Base-by-base conservation (phyloP, 768 basidiomycete species). In the Tulasnella sp. region DNA sequence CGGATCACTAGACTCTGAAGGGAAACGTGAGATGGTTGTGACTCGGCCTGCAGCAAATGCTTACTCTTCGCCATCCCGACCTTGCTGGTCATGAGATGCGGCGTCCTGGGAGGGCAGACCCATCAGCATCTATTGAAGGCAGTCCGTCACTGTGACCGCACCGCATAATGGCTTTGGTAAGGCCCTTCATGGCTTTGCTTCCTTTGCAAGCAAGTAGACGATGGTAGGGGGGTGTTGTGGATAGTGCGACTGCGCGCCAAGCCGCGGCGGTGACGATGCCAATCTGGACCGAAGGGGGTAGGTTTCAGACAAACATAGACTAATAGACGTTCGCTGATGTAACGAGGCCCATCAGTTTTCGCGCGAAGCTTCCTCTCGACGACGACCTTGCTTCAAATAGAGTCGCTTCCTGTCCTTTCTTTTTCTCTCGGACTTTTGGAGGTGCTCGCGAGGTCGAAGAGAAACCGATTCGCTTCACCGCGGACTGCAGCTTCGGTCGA, bases 21-120 rank as follows among this genome's bases (percentile, higher is more conserved):
- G 69, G n/a, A 18, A 9, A 73, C 0, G 40, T 42, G 42, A 37
- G 40, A 14, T 44, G 42, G 20, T 28, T 22, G 34, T 41, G 8
- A 12, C 5, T 41, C 40, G 14, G 24, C 3, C 54, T 42, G 22
- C 16, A 28, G 22, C 28, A 69, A 82, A 73, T 64, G 88, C 85
- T 69, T 37, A 97, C 97, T 97, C 90, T 97, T 97, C 48, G 96
- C 86, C 91, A 96, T 93, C 42, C 98, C 98, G 83, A 94, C 92
- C 88, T 92, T 94, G 84, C 90, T 90, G 80, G 93, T 95, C 85
- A 99, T 88, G 84, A 95, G 87, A 87, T 96, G 96, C 84, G 98
- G 98, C 78, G 97, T 96, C 84, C 97, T 96, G 84, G 42, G 40
- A 9, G 24, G 9, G 8, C 50, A 28, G 9, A 14, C 6, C 24